phyloP scores from a whole-genome alignment of 331 rosid species.

The Malus hybrid region DNA sequence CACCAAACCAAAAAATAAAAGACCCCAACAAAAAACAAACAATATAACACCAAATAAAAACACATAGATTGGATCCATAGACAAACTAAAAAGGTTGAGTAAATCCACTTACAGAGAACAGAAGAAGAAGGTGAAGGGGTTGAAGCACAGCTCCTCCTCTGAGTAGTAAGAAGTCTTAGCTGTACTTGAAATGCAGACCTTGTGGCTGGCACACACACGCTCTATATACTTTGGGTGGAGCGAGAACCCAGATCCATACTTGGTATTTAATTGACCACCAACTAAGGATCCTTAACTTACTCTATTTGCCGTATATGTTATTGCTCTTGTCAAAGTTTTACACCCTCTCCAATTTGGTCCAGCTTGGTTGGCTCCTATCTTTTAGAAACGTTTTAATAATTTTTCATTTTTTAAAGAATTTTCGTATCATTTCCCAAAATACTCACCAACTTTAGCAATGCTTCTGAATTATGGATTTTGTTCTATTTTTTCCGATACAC shows the following conservation, averaged over 20 bases:
- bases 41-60: neutral
- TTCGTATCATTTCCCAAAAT: neutral
- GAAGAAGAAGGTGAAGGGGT: neutral
- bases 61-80: neutral
- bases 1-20: neutral
- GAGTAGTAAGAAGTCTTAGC: neutral
- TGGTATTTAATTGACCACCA: constrained; percentile 2
- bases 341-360: neutral
- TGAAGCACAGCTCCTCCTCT: neutral
- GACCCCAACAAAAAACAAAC: neutral
- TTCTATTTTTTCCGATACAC: neutral
- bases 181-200: neutral
- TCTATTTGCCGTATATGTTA: neutral
- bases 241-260: neutral
- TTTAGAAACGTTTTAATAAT: neutral
- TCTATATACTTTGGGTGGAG: neutral
- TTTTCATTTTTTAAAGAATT: neutral
- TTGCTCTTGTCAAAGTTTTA: neutral
- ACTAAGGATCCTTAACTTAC: neutral
- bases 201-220: neutral
- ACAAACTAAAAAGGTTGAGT: neutral
- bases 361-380: neutral
- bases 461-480: neutral
- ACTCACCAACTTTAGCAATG: neutral
- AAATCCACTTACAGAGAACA: constrained; percentile 10